phyloP scores from a whole-genome alignment of 306 rosid genomes.

The Dicorynia guianensis region DNA sequence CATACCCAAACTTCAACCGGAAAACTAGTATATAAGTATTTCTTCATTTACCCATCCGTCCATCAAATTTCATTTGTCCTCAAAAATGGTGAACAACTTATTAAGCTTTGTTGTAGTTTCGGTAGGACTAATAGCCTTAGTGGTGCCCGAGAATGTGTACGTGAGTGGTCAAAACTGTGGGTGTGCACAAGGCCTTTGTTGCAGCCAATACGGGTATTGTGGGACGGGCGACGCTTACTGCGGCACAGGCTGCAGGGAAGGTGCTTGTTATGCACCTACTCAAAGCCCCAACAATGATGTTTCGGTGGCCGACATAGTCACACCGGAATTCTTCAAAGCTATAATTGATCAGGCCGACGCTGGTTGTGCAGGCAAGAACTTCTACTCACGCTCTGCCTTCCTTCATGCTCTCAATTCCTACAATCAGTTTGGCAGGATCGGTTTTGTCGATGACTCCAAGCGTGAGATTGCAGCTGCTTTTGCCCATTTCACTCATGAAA shows the following conservation, averaged over 20 bases:
- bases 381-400: constrained; percentile 62
- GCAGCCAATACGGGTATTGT: constrained; percentile 73
- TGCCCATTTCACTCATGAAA: constrained; percentile 85
- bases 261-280: constrained; percentile 52
- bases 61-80: too few relatives aligned
- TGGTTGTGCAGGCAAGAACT: constrained; percentile 65
- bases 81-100: background rate
- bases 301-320: constrained; percentile 62
- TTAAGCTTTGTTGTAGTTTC: background rate
- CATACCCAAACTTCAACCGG: too few relatives aligned
- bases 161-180: constrained; percentile 63
- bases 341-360: constrained; percentile 58
- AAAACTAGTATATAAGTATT: too few relatives aligned
- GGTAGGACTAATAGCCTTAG: constrained; percentile 24
- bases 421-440: constrained; percentile 51
- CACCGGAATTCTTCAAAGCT: constrained; percentile 55
- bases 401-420: constrained; percentile 62
- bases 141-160: background rate
- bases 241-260: constrained; percentile 68
- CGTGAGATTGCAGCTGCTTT: constrained; percentile 89
- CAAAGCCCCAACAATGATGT: constrained; percentile 38
- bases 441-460: constrained; percentile 61
- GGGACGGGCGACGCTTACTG: constrained; percentile 58
- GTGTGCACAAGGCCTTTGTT: constrained; percentile 61
- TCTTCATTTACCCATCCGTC: too few relatives aligned